Evolutionary conservation across 2,329 filamentous ascomycete species (phyloP).

Genomic region (Clarireedia hainanense): DNA sequence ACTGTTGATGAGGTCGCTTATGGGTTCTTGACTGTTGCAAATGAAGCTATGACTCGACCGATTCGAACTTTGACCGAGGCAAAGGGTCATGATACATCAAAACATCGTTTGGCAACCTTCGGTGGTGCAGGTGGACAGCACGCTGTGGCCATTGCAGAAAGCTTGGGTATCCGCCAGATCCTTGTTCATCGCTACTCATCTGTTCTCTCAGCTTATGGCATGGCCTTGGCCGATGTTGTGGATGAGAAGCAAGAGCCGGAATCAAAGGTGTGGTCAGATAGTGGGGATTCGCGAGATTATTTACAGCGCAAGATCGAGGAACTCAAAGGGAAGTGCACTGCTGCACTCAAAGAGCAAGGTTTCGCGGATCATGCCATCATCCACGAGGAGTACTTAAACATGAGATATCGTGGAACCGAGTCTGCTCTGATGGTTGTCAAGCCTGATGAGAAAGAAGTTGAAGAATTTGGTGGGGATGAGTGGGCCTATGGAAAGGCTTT

Average conservation of each 20-base stretch:
- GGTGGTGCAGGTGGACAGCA: constrained; percentile 89
- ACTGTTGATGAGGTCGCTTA: constrained; percentile 78
- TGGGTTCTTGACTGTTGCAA: constrained; percentile 83
- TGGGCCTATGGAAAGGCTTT: constrained; percentile 85
- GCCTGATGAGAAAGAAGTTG: constrained; percentile 54
- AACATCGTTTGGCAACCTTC: constrained; percentile 85
- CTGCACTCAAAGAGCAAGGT: constrained; percentile 65
- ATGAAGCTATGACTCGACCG: constrained; percentile 84
- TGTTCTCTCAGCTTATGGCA: constrained; percentile 83
- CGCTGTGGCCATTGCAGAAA: constrained; percentile 82
- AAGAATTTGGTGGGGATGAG: constrained; percentile 55
- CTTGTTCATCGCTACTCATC: constrained; percentile 83
- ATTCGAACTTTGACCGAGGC: constrained; percentile 89
- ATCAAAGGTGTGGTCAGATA: constrained; percentile 53
- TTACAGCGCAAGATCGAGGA: constrained; percentile 69
- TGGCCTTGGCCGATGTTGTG: constrained; percentile 88
- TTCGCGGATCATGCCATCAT: constrained; percentile 67
- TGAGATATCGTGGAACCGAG: constrained; percentile 86
- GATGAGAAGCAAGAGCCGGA: constrained; percentile 81
- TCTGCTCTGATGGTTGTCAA: constrained; percentile 85
- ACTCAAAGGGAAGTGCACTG: constrained; percentile 66
- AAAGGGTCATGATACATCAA: constrained; percentile 83
- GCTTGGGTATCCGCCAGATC: constrained; percentile 77
- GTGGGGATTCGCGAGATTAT: constrained; percentile 49
- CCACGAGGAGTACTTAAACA: constrained; percentile 90